Conservation (phyloP, 495 filamentous ascomycete species). For the Letharia lupina region DNA sequence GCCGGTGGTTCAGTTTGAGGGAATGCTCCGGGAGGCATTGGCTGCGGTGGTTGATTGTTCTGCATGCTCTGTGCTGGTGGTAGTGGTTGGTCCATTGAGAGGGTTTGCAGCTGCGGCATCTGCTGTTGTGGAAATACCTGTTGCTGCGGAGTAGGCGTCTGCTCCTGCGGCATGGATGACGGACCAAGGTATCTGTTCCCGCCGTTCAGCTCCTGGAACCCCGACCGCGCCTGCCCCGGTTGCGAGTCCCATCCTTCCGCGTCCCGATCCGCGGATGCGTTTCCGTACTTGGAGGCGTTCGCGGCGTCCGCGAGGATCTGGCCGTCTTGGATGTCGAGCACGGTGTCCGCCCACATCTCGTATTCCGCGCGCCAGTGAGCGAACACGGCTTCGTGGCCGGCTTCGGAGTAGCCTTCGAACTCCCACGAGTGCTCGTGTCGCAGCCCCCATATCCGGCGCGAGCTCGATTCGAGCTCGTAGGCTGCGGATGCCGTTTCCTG, state of each 20-base stretch:
- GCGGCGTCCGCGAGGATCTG: not conserved
- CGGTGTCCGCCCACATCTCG: conserved; percentile 13
- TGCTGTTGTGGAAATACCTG: not conserved
- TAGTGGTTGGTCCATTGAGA: not conserved
- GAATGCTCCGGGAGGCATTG: not conserved
- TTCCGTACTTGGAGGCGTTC: not conserved
- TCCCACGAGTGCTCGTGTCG: conserved; percentile 11
- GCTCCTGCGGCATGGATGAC: not conserved
- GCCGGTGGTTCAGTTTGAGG: not conserved
- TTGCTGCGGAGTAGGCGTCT: not conserved
- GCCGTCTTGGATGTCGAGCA: conserved; percentile 13
- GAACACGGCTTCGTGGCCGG: conserved; percentile 3
- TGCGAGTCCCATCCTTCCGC: conserved; percentile 1
- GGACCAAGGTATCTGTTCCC: not conserved
- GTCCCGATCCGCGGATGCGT: not conserved
- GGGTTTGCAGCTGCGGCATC: conserved; percentile 6
- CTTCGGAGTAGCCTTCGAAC: conserved; percentile 11
- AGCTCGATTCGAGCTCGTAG: conserved; percentile 13
- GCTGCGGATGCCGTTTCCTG: conserved; percentile 6
- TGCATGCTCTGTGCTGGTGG: not conserved
- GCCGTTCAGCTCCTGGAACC: not conserved
- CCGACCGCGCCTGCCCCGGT: not conserved
- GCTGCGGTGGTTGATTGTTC: not conserved
- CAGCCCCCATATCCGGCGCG: conserved; percentile 8
- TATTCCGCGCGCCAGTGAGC: conserved; percentile 8